phyloP scores from a whole-genome alignment of 2,329 filamentous ascomycete genomes.

The Alternaria conjuncta region DNA sequence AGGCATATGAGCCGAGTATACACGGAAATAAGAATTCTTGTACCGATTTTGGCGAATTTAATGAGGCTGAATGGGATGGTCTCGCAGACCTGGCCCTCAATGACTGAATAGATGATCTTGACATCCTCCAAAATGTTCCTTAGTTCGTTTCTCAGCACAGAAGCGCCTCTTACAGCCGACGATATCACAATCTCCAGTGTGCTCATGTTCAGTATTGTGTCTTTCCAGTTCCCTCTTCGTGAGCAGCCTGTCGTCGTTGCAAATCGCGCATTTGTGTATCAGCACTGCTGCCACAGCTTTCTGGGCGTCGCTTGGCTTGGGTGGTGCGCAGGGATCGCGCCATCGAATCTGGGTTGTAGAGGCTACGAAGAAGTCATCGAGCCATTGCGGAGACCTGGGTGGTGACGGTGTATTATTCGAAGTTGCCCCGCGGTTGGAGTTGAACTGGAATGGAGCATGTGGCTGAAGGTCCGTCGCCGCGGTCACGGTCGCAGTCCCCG shows the following conservation, averaged over 20 bases:
- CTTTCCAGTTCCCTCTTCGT: constrained; percentile 32
- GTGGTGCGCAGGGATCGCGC: constrained; percentile 16
- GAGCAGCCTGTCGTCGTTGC: constrained; percentile 29
- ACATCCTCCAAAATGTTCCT: constrained; percentile 1
- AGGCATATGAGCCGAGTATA: neutral
- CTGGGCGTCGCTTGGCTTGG: constrained; percentile 15
- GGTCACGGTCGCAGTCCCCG: neutral
- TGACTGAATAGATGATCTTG: constrained; percentile 16
- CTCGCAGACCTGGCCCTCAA: neutral
- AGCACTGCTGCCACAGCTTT: constrained; percentile 20
- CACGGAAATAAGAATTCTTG: neutral
- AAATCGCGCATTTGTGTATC: constrained; percentile 28
- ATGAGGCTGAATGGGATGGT: neutral
- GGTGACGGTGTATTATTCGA: neutral
- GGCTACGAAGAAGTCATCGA: constrained; percentile 26
- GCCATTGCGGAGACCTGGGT: neutral
- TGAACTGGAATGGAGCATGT: constrained; percentile 24
- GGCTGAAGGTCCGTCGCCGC: neutral
- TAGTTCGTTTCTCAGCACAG: constrained; percentile 18
- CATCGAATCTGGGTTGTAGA: constrained; percentile 38
- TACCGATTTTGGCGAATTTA: neutral
- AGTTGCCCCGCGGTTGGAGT: constrained; percentile 7
- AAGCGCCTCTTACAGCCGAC: constrained; percentile 32
- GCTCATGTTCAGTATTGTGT: constrained; percentile 35
- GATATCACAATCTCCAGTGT: constrained; percentile 24